Evolutionary conservation across 176 grass and related monocot species (phyloP).

Genomic region (Zoysia japonica): DNA sequence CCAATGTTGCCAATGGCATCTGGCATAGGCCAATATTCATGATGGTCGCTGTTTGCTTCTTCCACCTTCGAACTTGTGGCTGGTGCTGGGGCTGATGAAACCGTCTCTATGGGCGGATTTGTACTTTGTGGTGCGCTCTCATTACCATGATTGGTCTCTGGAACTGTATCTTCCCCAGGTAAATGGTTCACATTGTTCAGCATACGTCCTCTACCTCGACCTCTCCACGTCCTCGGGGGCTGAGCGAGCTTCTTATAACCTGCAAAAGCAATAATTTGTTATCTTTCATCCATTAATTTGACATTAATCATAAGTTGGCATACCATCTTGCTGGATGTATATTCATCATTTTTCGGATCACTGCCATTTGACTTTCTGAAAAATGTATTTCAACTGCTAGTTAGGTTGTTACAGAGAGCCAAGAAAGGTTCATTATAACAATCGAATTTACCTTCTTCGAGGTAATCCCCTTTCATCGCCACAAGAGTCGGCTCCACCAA

Average conservation of each 20-base stretch:
- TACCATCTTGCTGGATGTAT: conserved; percentile 52
- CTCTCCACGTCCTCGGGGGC: conserved; percentile 76
- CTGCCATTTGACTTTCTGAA: conserved; percentile 55
- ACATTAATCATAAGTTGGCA: neutral
- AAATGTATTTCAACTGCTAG: conserved; percentile 24
- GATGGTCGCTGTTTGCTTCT: conserved; percentile 35
- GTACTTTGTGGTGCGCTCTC: conserved; percentile 43
- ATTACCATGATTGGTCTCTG: conserved; percentile 47
- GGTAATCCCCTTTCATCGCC: conserved; percentile 84
- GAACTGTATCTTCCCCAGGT: conserved; percentile 54
- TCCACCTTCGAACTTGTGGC: conserved; percentile 41
- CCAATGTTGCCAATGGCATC: conserved; percentile 57
- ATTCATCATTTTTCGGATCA: conserved; percentile 53
- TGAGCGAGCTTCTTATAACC: conserved; percentile 66
- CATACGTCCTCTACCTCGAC: conserved; percentile 73
- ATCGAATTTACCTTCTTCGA: conserved; percentile 73
- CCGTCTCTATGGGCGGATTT: conserved; percentile 29
- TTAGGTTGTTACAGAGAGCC: conserved; percentile 26
- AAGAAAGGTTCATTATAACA: conserved; percentile 16
- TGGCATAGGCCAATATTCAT: conserved; percentile 66
- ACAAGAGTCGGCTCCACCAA: conserved; percentile 74
- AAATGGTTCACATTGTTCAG: conserved; percentile 59
- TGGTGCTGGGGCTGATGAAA: conserved; percentile 1
- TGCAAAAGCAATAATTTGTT: conserved; percentile 34
- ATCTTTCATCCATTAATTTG: neutral